Base-by-base conservation (phyloP, 2,329 filamentous ascomycete genomes). In the Penicillium brevicompactum region DNA sequence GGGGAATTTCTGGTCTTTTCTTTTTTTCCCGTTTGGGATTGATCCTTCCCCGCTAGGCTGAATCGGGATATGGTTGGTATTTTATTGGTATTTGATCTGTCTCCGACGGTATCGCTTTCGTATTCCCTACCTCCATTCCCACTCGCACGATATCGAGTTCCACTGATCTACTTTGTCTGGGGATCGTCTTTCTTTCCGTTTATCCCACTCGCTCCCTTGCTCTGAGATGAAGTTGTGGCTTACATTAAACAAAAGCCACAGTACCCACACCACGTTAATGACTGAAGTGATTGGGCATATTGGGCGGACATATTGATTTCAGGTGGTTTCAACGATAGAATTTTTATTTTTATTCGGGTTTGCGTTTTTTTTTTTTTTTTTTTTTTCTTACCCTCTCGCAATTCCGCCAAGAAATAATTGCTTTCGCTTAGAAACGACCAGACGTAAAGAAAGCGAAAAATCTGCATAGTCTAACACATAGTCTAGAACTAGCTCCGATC, bases 121-220 rank as follows among this genome's bases (percentile, higher is more conserved):
- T 13, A 45, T 16, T 27, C 27, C 32, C 43, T 46, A 37, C 16
- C 24, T 27, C 5, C 5, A 27, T 27, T 5, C 40, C 38, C 16
- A 43, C 24, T 40, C 48, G 51, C 53, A 21, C 38, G 6, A 22
- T 38, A 24, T 41, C 42, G 41, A 61, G 49, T 49, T 42, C 61
- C 61, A 62, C 61, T 63, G 61, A 63, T 63, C 61, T 55, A 40
- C 49, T 51, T 42, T 27, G 49, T 43, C 51, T 43, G 51, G 51
- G 53, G 46, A 49, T 49, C 44, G 53, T 44, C 43, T 34, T 47
- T 18, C 34, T 32, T 41, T n/a, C 37, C 27, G 38, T 42, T 30
- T 16, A 10, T 50, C 46, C 46, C 50, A 22, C 18, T 41, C 22
- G 27, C 48, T 45, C n/a, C 38, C 43, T 44, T 31, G 34, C 34